Percentiles rank a stretch among this genome's conserved stretches.
These are phyloP conservation scores for Dioscorea zingiberensis DNA, from an alignment of 106 monocot genomes.

Conservation along the genomic window DNA sequence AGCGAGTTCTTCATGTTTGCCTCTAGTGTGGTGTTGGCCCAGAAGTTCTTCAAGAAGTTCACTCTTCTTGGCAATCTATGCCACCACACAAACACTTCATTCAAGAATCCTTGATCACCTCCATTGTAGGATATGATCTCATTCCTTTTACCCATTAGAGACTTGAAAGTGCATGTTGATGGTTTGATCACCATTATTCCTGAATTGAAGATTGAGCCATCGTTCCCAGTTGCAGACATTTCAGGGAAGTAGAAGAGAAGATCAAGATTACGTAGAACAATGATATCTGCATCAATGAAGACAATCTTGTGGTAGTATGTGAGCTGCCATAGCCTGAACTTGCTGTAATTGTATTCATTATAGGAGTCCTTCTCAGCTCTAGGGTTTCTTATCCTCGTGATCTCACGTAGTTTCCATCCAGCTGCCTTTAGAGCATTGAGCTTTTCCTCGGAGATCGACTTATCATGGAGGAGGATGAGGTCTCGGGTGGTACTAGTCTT, in stretches of 20 bases:
- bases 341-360: constrained; percentile 99
- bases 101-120: constrained; percentile 86
- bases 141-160: constrained; percentile 27
- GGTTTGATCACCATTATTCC: constrained; percentile 87
- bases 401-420: constrained; percentile 62
- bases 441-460: constrained; percentile 37
- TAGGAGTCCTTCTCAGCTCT: constrained; percentile 50
- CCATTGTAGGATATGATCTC: constrained; percentile 81
- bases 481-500: constrained; percentile 45
- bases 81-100: constrained; percentile 92
- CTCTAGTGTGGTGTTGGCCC: constrained; percentile 56
- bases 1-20: constrained; percentile 36
- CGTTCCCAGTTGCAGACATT: constrained; percentile 71
- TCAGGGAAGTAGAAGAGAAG: constrained; percentile 74
- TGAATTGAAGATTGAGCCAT: constrained; percentile 77
- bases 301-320: constrained; percentile 60
- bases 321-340: constrained; percentile 83
- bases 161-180: constrained; percentile 52
- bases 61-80: constrained; percentile 73
- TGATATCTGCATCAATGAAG: constrained; percentile 78
- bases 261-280: constrained; percentile 76
- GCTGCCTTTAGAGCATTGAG: constrained; percentile 50
- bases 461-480: constrained; percentile 89
- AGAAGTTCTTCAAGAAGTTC: constrained; percentile 83
- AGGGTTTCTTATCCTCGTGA: constrained; percentile 85